Evolutionary conservation across 495 filamentous ascomycete genomes (phyloP).

Genomic region (Neurospora sp.): DNA sequence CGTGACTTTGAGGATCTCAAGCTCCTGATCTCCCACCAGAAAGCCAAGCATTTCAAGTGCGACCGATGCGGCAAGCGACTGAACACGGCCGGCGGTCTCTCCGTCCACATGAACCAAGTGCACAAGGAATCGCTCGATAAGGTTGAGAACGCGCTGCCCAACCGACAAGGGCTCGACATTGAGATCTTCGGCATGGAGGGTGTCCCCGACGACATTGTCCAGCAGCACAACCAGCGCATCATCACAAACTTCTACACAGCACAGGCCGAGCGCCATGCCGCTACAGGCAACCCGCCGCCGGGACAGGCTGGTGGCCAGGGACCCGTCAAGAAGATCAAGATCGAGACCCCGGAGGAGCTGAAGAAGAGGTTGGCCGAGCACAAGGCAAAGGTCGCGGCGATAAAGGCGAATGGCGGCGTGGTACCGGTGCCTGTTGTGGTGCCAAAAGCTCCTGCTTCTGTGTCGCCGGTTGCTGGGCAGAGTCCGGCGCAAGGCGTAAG

Average conservation of each 20-base stretch:
- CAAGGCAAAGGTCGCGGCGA: slow-evolving; percentile 55
- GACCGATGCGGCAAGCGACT: slow-evolving; percentile 76
- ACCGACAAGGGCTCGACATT: slow-evolving; percentile 70
- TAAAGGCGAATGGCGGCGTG: slow-evolving; percentile 29
- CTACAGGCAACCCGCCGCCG: slow-evolving; percentile 77
- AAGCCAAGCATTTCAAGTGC: slow-evolving; percentile 98
- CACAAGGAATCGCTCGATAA: slow-evolving; percentile 82
- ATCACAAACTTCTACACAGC: slow-evolving; percentile 71
- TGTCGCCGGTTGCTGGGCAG: slow-evolving; percentile 39
- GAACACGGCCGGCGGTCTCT: slow-evolving; percentile 91
- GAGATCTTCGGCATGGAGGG: slow-evolving; percentile 99
- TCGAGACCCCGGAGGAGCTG: slow-evolving; percentile 65
- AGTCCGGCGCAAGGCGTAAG: slow-evolving; percentile 46
- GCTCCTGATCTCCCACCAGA: slow-evolving; percentile 92
- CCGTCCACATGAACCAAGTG: slow-evolving; percentile 95
- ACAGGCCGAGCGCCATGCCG: slow-evolving; percentile 69
- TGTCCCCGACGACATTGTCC: slow-evolving; percentile 75
- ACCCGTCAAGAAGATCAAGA: slow-evolving; percentile 67
- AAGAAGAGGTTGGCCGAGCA: slow-evolving; percentile 78
- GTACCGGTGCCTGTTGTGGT: not conserved
- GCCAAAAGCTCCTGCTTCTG: slow-evolving; percentile 28
- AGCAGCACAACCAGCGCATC: slow-evolving; percentile 76
- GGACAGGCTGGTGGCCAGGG: slow-evolving; percentile 37
- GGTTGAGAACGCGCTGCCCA: slow-evolving; percentile 85
- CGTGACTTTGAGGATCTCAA: slow-evolving; percentile 96